phyloP scores from a whole-genome alignment of 2,329 filamentous ascomycete species.

The Juglanconis oblonga region DNA sequence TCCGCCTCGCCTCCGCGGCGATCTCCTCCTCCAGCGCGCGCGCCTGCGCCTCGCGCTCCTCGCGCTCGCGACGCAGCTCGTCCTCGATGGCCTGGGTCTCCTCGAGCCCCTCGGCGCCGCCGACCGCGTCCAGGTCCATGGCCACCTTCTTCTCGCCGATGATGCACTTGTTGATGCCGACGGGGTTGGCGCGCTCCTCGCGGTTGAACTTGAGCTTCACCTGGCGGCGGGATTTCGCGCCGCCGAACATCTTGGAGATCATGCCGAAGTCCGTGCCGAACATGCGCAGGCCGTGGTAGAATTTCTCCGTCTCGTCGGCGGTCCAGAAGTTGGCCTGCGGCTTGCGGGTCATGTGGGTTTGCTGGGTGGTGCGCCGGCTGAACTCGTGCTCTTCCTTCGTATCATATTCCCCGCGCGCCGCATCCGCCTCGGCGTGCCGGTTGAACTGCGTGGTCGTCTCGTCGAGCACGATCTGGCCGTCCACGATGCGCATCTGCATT shows the following conservation, averaged over 20 bases:
- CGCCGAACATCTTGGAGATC: constrained; percentile 72
- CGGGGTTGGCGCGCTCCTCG: constrained; percentile 67
- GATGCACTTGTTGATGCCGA: constrained; percentile 62
- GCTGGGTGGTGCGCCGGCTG: constrained; percentile 66
- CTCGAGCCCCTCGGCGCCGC: constrained; percentile 49
- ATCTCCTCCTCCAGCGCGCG: constrained; percentile 46
- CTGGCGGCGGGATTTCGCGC: constrained; percentile 62
- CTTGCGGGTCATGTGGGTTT: constrained; percentile 60
- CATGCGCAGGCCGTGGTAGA: constrained; percentile 71
- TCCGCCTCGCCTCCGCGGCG: constrained; percentile 45
- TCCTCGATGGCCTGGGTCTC: constrained; percentile 56
- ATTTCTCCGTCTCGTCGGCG: constrained; percentile 67
- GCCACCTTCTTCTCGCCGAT: constrained; percentile 54
- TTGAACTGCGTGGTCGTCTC: constrained; percentile 66
- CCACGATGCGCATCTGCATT: constrained; percentile 60
- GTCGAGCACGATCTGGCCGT: constrained; percentile 71
- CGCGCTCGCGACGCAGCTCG: constrained; percentile 42
- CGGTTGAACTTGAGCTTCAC: constrained; percentile 82
- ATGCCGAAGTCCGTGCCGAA: constrained; percentile 84
- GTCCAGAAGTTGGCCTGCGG: constrained; percentile 70
- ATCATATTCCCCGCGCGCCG: constrained; percentile 51
- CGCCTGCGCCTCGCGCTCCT: constrained; percentile 43
- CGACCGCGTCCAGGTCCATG: constrained; percentile 62
- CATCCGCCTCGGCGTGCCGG: constrained; percentile 60
- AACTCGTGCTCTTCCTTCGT: constrained; percentile 77